Conservation (phyloP, 768 basidiomycete species). For the Lanmaoa rubissima region DNA sequence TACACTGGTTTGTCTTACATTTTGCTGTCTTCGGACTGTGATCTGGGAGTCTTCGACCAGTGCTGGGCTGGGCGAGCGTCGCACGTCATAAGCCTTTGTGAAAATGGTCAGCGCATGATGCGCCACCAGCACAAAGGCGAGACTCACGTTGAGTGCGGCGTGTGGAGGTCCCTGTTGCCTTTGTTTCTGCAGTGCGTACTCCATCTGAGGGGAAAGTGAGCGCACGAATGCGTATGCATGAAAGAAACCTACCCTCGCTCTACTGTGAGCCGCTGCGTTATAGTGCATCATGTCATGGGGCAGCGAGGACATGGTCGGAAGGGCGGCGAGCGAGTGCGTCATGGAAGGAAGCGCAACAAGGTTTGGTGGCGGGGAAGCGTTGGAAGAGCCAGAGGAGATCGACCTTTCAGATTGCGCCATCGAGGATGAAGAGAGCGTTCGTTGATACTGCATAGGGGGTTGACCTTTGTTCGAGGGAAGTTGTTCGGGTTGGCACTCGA, state of each 20-base stretch:
- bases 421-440: constrained; percentile 30
- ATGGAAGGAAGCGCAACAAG: constrained; percentile 33
- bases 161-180: constrained; percentile 27
- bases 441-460: constrained; percentile 32
- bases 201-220: constrained; percentile 28
- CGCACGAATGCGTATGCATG: neutral
- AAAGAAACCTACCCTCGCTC: constrained; percentile 25
- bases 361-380: constrained; percentile 29
- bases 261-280: constrained; percentile 30
- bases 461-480: constrained; percentile 13
- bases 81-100: constrained; percentile 28
- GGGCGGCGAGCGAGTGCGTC: constrained; percentile 32
- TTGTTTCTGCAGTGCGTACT: constrained; percentile 31
- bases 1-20: constrained; percentile 22
- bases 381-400: constrained; percentile 32
- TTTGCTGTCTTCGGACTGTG: constrained; percentile 33
- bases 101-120: neutral
- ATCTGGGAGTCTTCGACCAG: constrained; percentile 31
- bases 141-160: constrained; percentile 26
- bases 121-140: constrained; percentile 1
- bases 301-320: constrained; percentile 32
- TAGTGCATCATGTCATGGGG: constrained; percentile 34
- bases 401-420: constrained; percentile 35
- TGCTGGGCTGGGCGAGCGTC: constrained; percentile 34
- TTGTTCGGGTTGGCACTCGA: neutral